These are phyloP conservation scores for Mixia osmundae DNA, from an alignment of 1,284 basidiomycete species.

Conservation along the genomic window DNA sequence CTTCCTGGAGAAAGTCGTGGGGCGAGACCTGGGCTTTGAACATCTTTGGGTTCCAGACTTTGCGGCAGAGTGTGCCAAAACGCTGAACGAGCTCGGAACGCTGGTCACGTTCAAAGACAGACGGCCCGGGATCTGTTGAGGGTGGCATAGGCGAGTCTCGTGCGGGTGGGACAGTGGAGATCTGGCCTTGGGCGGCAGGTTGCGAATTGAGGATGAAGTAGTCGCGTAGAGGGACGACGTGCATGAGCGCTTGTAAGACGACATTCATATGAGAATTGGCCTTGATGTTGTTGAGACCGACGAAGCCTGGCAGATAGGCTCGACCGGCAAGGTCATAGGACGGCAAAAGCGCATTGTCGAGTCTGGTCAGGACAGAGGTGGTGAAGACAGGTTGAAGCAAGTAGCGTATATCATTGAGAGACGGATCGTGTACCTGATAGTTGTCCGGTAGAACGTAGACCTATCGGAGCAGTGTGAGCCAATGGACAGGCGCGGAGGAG, in stretches of 20 bases:
- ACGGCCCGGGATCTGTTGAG: no score
- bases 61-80: constrained; percentile 54
- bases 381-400: constrained; percentile 66
- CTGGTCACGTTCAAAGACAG: constrained; percentile 4
- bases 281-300: constrained; percentile 95
- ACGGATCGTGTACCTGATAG: constrained; percentile 83
- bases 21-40: constrained; percentile 98
- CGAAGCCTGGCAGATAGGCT: constrained; percentile 74
- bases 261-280: constrained; percentile 94
- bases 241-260: constrained; percentile 75
- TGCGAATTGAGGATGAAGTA: constrained; percentile 30
- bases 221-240: constrained; percentile 71
- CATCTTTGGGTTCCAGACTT: constrained; percentile 81
- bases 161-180: no score
- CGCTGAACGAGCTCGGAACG: constrained; percentile 53
- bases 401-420: constrained; percentile 76
- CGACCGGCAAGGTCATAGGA: constrained; percentile 53
- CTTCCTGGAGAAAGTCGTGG: constrained; percentile 94
- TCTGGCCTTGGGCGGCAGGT: no score
- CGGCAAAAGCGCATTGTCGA: constrained; percentile 20
- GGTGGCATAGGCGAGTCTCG: no score
- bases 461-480: constrained; percentile 24
- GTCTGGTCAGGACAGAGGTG: constrained; percentile 36
- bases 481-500: constrained; percentile 3
- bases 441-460: constrained; percentile 97